Percentiles rank a stretch among this genome's conserved stretches.
Conservation (phyloP, 306 rosid genomes). For the Mimosa bimucronata region DNA sequence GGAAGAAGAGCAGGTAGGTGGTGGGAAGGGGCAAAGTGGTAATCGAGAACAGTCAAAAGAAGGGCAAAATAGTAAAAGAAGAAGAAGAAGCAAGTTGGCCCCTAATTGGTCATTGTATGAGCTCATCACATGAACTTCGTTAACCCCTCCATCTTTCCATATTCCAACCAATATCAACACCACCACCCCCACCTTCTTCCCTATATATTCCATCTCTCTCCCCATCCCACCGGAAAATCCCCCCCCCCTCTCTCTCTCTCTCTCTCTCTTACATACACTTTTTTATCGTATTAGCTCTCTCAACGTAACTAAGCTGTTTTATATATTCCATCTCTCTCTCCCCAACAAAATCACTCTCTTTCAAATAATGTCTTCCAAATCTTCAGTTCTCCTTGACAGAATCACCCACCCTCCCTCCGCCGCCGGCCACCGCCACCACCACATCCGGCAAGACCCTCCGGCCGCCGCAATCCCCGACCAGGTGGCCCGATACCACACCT, state of each 20-base stretch:
- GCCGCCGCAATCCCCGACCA: conserved; percentile 48
- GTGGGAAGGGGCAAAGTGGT: not conserved
- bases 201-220: not conserved
- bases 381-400: conserved; percentile 48
- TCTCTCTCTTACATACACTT: too few relatives aligned
- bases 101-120: conserved; percentile 26
- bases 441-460: not conserved
- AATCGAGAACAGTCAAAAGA: not conserved
- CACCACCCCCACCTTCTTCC: not conserved
- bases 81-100: conserved; percentile 19
- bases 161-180: conserved; percentile 12
- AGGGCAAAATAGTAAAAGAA: not conserved
- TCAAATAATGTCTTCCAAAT: conserved; percentile 48
- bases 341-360: too few relatives aligned
- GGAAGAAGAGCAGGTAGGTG: not conserved
- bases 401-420: conserved; percentile 48
- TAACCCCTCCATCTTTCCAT: not conserved
- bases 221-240: not conserved
- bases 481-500: conserved; percentile 67
- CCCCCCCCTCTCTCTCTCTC: too few relatives aligned
- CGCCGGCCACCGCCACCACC: conserved; percentile 40
- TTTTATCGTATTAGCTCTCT: too few relatives aligned
- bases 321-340: not conserved
- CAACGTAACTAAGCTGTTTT: not conserved
- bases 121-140: conserved; percentile 32